Evolutionary conservation across 1,284 basidiomycete genomes (phyloP), one percentile per base, ranked within the genome.

Genomic region (Sporisorium scitamineum): DNA sequence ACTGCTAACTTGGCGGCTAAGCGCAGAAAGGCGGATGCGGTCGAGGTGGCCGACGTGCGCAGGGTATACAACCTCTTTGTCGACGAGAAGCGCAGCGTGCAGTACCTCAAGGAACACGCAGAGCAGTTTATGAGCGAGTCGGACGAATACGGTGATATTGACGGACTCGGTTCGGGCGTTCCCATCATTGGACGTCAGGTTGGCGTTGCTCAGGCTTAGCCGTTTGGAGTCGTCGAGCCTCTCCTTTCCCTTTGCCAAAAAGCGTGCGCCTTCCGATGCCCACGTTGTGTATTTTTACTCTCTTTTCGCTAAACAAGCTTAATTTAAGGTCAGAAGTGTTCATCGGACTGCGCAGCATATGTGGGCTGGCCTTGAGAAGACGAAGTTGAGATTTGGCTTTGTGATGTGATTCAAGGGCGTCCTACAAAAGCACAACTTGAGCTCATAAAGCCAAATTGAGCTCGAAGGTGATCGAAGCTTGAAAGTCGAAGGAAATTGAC

Each of bases 11-110:
- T 95, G 51, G 88, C 95, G 3, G 92, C 95, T 2, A 89, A 89
- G 73, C 92, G 94, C 83, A 89, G 94, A 51, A 95, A 93, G 84
- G 88, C 90, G 88, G 83, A 84, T 9, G 76, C 76, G 16, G 93
- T 97, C 11, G 92, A 92, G 53, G 91, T 93, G 1, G 91, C 92
- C 58, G 95, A 97, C 85, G 88, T 98, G 52, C 88, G 92, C 42
- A 88, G 92, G 61, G 93, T 92, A 5, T 97, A 97, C 72, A 81
- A 78, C 68, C 78, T 86, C 34, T 99, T 98, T 87, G 91, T 95
- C 88, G 95, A 99, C 85, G 95, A 97, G 84, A 94, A 95, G 86
- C 89, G 96, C 70, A 95, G 93, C 79, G 92, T 97, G 31, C 91
- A 95, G 83, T 99, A 95, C 91, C 88, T 98, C 24, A 87, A 87